A percentile compares a stretch with the other conserved stretches of the same genome.
These are phyloP conservation scores for Neurospora sp. DNA, from an alignment of 495 filamentous ascomycete genomes.

Conservation along the genomic window DNA sequence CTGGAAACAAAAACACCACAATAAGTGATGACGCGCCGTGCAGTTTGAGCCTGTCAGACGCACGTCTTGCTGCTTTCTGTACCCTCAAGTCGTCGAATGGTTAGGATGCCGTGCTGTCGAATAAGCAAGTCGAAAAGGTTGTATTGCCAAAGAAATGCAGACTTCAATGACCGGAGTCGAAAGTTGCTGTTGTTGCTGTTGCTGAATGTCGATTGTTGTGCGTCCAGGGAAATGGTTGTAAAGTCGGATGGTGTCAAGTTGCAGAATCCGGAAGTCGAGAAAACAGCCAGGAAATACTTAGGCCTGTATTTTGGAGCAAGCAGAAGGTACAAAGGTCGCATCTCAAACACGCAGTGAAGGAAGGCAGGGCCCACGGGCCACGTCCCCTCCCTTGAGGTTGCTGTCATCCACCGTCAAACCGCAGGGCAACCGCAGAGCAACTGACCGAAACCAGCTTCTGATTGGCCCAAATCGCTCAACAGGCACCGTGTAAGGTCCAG, in stretches of 20 bases:
- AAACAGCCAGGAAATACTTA: neutral
- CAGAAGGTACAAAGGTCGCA: slow-evolving; percentile 18
- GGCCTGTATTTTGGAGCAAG: slow-evolving; percentile 8
- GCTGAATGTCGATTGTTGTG: neutral
- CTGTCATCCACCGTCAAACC: slow-evolving; percentile 27
- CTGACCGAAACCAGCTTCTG: slow-evolving; percentile 7
- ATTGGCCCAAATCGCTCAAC: slow-evolving; percentile 24
- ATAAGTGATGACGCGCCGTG: neutral
- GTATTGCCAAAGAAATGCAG: neutral
- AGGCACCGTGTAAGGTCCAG: neutral
- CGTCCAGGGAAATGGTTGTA: neutral
- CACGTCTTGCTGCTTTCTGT: neutral
- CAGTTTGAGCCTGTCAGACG: neutral
- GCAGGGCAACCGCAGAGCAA: slow-evolving; percentile 42
- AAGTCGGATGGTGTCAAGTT: neutral
- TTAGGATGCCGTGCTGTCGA: neutral
- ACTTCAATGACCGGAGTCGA: neutral
- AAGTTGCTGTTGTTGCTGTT: neutral
- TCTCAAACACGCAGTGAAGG: slow-evolving; percentile 17
- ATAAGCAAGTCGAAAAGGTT: neutral
- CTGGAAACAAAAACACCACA: neutral
- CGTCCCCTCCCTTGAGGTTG: slow-evolving; percentile 12
- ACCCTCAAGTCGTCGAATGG: neutral
- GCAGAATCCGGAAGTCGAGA: neutral
- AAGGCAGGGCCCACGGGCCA: slow-evolving; percentile 7